Evolutionary conservation across 2,329 filamentous ascomycete species (phyloP).

Genomic region (Phialophora tarda): DNA sequence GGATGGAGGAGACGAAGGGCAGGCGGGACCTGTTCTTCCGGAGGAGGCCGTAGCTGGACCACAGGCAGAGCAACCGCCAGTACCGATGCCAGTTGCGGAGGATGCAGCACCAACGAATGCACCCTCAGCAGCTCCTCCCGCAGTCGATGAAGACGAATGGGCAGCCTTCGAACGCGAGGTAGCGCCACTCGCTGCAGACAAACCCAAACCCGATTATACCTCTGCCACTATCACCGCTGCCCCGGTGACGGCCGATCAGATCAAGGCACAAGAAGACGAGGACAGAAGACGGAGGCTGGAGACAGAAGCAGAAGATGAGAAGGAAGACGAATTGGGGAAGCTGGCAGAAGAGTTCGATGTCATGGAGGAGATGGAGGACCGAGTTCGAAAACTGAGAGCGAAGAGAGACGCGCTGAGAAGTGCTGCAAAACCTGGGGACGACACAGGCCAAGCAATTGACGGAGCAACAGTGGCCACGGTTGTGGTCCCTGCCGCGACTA

Average conservation of each 20-base stretch:
- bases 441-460: conserved; percentile 38
- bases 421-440: conserved; percentile 39
- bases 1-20: neutral
- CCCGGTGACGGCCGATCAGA: conserved; percentile 68
- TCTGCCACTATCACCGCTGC: conserved; percentile 71
- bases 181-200: conserved; percentile 54
- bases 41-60: neutral
- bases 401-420: conserved; percentile 70
- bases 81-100: neutral
- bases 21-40: conserved; percentile 2
- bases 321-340: conserved; percentile 74
- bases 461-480: conserved; percentile 40
- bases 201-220: conserved; percentile 36
- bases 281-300: conserved; percentile 57
- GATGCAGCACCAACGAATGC: conserved; percentile 15
- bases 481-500: conserved; percentile 26
- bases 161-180: conserved; percentile 86
- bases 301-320: conserved; percentile 67
- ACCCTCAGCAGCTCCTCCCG: conserved; percentile 25
- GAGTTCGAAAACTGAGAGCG: conserved; percentile 71
- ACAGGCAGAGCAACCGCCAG: neutral
- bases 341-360: conserved; percentile 80
- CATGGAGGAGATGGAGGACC: conserved; percentile 78
- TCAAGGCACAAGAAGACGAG: conserved; percentile 61
- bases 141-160: conserved; percentile 79